Percentiles rank a stretch among this genome's conserved stretches.
These are phyloP conservation scores for Trichoderma reesei DNA, from an alignment of 495 filamentous ascomycete genomes.

Conservation along the genomic window DNA sequence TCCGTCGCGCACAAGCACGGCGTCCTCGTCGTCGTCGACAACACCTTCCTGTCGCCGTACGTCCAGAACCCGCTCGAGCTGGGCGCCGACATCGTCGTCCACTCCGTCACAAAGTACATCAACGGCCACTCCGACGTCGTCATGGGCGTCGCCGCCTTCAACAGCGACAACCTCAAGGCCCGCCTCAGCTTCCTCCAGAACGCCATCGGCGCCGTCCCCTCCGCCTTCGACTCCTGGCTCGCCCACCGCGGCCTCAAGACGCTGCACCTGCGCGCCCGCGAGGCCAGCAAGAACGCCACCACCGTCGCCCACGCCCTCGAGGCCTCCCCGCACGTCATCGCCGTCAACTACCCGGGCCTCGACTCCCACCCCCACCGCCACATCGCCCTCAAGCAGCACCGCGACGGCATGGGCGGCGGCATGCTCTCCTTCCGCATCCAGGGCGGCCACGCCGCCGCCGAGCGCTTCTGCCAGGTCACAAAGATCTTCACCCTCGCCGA, in stretches of 20 bases:
- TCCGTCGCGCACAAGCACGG: constrained; percentile 76
- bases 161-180: constrained; percentile 64
- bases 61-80: constrained; percentile 92
- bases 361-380: constrained; percentile 74
- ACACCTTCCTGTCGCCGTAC: constrained; percentile 95
- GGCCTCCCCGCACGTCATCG: constrained; percentile 66
- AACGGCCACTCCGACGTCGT: constrained; percentile 97
- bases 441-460: constrained; percentile 78
- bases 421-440: constrained; percentile 95
- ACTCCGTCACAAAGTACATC: constrained; percentile 99
- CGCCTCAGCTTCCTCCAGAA: constrained; percentile 89
- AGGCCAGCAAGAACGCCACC: constrained; percentile 73
- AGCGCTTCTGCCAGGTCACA: constrained; percentile 83
- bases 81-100: constrained; percentile 95
- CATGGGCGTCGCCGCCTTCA: constrained; percentile 97
- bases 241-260: constrained; percentile 98
- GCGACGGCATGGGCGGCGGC: constrained; percentile 88
- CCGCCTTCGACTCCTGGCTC: constrained; percentile 95
- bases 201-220: constrained; percentile 90
- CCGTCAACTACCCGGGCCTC: constrained; percentile 91
- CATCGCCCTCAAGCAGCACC: constrained; percentile 83
- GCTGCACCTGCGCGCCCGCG: constrained; percentile 80
- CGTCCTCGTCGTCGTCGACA: constrained; percentile 93
- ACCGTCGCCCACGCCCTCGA: constrained; percentile 69
- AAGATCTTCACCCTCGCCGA: constrained; percentile 90